Evolutionary conservation across 2,329 filamentous ascomycete genomes (phyloP).

Genomic region (Cryphonectria nitschkei): DNA sequence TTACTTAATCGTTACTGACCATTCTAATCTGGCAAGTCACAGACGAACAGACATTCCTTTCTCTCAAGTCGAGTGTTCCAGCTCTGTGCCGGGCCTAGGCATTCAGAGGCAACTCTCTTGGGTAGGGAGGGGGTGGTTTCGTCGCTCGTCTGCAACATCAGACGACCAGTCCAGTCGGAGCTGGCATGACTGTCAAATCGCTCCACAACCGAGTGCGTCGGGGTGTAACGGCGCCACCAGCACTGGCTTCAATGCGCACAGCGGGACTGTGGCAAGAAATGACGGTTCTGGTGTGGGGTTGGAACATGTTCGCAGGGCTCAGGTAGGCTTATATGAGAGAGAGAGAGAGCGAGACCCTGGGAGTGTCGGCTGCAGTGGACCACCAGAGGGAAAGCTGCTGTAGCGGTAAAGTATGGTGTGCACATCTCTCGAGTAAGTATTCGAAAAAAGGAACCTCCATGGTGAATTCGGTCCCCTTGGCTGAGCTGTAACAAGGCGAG

Average conservation of each 20-base stretch:
- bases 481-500: background rate
- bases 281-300: background rate
- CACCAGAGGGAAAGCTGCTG: background rate
- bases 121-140: background rate
- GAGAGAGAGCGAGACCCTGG: background rate
- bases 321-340: background rate
- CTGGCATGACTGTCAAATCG: background rate
- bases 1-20: background rate
- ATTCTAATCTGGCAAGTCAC: background rate
- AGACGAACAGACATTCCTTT: background rate
- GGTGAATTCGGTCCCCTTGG: background rate
- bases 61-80: background rate
- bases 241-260: background rate
- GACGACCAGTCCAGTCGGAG: background rate
- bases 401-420: background rate
- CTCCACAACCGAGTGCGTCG: background rate
- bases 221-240: background rate
- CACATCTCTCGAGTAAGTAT: background rate
- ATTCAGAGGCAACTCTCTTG: background rate
- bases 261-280: background rate
- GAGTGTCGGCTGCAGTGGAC: background rate
- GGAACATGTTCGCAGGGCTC: background rate
- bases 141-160: slow-evolving; percentile 4
- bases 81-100: background rate
- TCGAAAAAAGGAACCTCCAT: background rate